Base-by-base conservation (phyloP, 192 early-diverging fungal species). In the Spinellus fusiger region DNA sequence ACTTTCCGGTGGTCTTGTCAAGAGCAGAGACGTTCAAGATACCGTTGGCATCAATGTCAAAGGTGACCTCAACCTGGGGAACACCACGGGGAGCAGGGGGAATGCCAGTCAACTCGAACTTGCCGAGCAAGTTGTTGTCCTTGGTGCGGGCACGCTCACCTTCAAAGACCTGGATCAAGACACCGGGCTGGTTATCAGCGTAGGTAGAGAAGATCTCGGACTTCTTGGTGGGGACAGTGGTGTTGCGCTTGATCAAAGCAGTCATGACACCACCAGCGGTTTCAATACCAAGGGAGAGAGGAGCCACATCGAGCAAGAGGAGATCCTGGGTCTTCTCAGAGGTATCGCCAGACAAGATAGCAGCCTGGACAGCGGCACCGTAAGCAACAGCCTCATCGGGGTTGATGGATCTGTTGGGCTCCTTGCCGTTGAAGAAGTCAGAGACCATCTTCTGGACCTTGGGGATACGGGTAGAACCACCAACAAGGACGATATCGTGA, bases 401-500 rank as follows among this genome's bases (percentile, higher is more conserved):
- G 88, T 98, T 96, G 81, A 98, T 94, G 61, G 92, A 93, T 85
- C 91, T 94, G 89, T 95, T 94, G 74, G 91, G 94, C 82, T 98
- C 93, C 89, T 98, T 98, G 75, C 94, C 94, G 87, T 93, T 94
- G 79, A 98, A 98, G 87, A 87, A 96, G 85, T 97, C 94, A 34
- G 92, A 91, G 66, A 98, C 89, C 70, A 98, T 86, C 84, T 96
- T 93, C 83, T 97, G 94, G 74, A 98, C 89, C 85, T 95, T 97
- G 83, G 96, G 96, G 81, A 98, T 98, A 87, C 96, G 96, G 62
- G 93, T 98, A 86, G 96, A 97, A 71, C 96, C 94, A 75, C 96
- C 96, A 65, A 97, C 96, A 37, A 98, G 82, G 69, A 98, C 96
- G 69, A 98, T 94, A 72, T 98, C 94, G 63, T 95, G 77, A 62